Evolutionary conservation across 202 grass and related monocot genomes (phyloP).

Genomic region (Panicum virgatum): DNA sequence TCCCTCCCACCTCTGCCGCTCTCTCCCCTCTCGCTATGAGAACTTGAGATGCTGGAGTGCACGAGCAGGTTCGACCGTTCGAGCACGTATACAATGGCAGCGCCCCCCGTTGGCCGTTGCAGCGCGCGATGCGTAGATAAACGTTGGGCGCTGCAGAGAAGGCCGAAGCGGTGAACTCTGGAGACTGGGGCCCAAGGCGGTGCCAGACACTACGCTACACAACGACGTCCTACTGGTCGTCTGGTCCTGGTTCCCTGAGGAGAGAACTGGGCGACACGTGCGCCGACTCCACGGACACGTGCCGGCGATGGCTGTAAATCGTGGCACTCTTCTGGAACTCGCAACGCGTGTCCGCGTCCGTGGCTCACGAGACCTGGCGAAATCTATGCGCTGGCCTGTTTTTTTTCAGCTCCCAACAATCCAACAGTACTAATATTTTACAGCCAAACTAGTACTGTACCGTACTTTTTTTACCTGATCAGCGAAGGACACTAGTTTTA

Average conservation of each 20-base stretch:
- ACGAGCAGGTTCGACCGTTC: too few species aligned
- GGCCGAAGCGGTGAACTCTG: neutral
- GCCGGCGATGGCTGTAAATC: neutral
- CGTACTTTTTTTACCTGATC: too few species aligned
- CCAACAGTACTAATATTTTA: neutral
- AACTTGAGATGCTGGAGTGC: neutral
- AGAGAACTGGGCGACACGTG: slow-evolving; percentile 34
- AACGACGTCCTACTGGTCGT: neutral
- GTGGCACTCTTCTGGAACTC: slow-evolving; percentile 48
- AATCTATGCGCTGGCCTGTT: neutral
- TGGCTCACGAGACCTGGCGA: neutral
- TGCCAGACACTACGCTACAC: neutral
- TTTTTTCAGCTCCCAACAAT: neutral
- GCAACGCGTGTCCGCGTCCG: neutral
- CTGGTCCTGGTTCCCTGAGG: neutral
- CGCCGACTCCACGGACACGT: slow-evolving; percentile 24
- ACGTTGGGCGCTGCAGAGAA: neutral
- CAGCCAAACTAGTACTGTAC: too few species aligned
- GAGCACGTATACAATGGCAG: neutral
- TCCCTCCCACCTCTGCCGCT: neutral
- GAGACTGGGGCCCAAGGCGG: neutral
- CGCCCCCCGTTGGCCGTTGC: too few species aligned
- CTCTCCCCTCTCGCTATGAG: neutral
- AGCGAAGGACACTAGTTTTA: too few species aligned
- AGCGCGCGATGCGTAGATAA: neutral